phyloP scores from a whole-genome alignment of 768 basidiomycete species.

The Hericium erinaceus region DNA sequence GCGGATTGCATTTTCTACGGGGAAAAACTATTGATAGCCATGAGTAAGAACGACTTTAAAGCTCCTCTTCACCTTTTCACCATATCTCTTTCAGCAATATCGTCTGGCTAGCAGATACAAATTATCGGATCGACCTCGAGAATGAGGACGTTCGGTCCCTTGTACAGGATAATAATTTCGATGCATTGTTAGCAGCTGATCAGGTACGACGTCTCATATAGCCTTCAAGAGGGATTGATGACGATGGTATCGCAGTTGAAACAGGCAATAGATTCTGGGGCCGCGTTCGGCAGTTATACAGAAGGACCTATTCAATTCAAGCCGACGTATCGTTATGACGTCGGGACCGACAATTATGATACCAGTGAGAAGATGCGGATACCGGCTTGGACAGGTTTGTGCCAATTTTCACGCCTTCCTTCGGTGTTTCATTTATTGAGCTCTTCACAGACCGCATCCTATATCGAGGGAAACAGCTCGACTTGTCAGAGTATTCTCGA shows the following conservation, averaged over 20 bases:
- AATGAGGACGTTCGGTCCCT: constrained; percentile 72
- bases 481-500: constrained; percentile 71
- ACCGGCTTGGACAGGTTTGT: constrained; percentile 92
- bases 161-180: constrained; percentile 56
- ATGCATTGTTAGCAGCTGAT: constrained; percentile 70
- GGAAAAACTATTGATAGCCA: constrained; percentile 87
- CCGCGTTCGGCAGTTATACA: constrained; percentile 73
- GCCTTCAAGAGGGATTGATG: background rate
- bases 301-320: constrained; percentile 89
- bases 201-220: constrained; percentile 49
- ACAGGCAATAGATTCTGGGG: constrained; percentile 58
- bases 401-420: constrained; percentile 6
- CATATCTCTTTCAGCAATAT: constrained; percentile 51
- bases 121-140: constrained; percentile 86
- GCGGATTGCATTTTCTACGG: constrained; percentile 77
- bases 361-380: constrained; percentile 93
- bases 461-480: constrained; percentile 64
- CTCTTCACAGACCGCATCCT: constrained; percentile 75
- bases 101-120: constrained; percentile 91
- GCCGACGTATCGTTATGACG: constrained; percentile 90
- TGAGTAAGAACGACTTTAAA: constrained; percentile 48
- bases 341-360: constrained; percentile 81
- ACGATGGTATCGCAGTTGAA: constrained; percentile 42
- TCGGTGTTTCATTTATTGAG: background rate
- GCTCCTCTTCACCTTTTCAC: background rate